These are phyloP conservation scores for Aspergillus sp. DNA, from an alignment of 2,329 filamentous ascomycete genomes.

Conservation along the genomic window DNA sequence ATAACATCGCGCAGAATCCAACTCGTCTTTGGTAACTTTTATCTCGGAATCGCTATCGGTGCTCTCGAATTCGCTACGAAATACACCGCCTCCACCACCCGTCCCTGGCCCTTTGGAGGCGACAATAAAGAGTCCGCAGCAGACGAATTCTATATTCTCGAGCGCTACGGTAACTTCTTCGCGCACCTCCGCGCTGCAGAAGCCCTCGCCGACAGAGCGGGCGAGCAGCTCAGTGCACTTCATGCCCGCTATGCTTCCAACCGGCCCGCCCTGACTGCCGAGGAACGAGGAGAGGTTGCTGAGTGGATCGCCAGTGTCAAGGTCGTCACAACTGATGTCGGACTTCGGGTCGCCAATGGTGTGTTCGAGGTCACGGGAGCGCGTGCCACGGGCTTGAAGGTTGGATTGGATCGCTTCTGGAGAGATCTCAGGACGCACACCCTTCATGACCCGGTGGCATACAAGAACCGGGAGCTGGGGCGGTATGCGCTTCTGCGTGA, in stretches of 20 bases:
- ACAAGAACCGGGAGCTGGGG: slow-evolving; percentile 57
- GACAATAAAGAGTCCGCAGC: slow-evolving; percentile 52
- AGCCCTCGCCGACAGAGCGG: slow-evolving; percentile 51
- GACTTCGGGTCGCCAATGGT: slow-evolving; percentile 50
- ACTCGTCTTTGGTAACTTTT: slow-evolving; percentile 59
- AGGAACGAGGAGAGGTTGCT: slow-evolving; percentile 51
- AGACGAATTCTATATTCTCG: slow-evolving; percentile 59
- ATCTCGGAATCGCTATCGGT: slow-evolving; percentile 55
- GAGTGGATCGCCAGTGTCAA: slow-evolving; percentile 57
- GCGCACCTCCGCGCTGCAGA: slow-evolving; percentile 55
- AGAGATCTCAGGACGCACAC: slow-evolving; percentile 58
- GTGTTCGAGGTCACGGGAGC: slow-evolving; percentile 58
- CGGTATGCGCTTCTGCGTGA: slow-evolving; percentile 50
- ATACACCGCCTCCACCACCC: slow-evolving; percentile 51
- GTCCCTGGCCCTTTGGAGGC: slow-evolving; percentile 57
- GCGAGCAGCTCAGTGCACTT: slow-evolving; percentile 40
- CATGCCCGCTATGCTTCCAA: slow-evolving; percentile 38
- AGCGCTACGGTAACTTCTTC: slow-evolving; percentile 56
- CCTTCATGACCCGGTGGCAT: slow-evolving; percentile 59
- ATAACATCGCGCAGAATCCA: slow-evolving; percentile 43
- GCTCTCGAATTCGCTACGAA: slow-evolving; percentile 48
- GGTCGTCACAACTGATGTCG: slow-evolving; percentile 54
- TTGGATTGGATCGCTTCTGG: slow-evolving; percentile 59
- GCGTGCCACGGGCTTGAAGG: slow-evolving; percentile 49
- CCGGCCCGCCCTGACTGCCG: slow-evolving; percentile 40